Conservation (phyloP, 176 grass and related monocot species). For the Rhynchospora tenuis region DNA sequence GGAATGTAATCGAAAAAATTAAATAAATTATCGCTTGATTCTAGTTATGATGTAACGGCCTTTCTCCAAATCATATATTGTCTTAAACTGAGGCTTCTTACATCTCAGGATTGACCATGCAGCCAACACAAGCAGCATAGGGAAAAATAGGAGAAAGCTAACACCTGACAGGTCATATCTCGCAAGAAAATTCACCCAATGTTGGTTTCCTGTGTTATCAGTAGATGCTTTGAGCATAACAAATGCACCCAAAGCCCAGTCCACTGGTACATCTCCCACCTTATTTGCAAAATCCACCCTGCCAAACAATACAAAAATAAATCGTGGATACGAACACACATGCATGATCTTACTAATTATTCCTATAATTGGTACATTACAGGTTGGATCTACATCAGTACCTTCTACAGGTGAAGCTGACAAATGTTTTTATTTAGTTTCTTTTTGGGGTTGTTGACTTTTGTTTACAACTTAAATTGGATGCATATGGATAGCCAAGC, state of each 20-base stretch:
- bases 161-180: conserved; percentile 35
- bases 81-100: conserved; percentile 50
- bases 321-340: background rate
- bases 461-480: background rate
- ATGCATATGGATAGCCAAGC: background rate
- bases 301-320: conserved; percentile 22
- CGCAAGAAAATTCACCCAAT: conserved; percentile 29
- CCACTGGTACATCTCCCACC: conserved; percentile 50
- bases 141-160: conserved; percentile 37
- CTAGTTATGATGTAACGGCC: conserved; percentile 55
- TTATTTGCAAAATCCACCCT: conserved; percentile 79
- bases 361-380: background rate
- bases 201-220: conserved; percentile 36
- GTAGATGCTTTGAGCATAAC: conserved; percentile 44
- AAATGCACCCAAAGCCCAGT: conserved; percentile 90
- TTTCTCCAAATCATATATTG: conserved; percentile 75
- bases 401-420: background rate
- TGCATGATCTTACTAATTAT: background rate
- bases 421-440: background rate
- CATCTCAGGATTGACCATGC: conserved; percentile 50
- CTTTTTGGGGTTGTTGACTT: background rate
- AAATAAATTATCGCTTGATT: conserved; percentile 38
- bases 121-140: conserved; percentile 42
- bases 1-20: background rate
- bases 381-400: background rate